These are phyloP conservation scores for Pleurotus djamor DNA, from an alignment of 768 basidiomycete species.

Conservation along the genomic window DNA sequence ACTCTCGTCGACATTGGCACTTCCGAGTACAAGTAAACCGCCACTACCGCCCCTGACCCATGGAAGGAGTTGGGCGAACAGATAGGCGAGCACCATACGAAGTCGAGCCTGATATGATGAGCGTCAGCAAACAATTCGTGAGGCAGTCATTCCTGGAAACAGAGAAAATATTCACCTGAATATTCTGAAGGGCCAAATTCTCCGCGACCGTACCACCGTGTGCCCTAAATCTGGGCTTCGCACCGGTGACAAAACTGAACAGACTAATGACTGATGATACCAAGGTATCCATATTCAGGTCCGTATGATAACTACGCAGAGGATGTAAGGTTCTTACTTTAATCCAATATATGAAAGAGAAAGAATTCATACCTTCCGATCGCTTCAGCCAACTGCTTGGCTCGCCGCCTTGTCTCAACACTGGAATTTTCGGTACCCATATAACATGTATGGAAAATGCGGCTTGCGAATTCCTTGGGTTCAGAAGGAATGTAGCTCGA, in stretches of 20 bases:
- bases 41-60: slow-evolving; percentile 86
- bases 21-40: slow-evolving; percentile 92
- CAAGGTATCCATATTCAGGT: slow-evolving; percentile 93
- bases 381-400: slow-evolving; percentile 81
- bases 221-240: slow-evolving; percentile 64
- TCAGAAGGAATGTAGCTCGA: slow-evolving; percentile 86
- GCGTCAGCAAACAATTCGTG: neutral
- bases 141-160: neutral
- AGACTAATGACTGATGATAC: slow-evolving; percentile 83
- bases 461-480: slow-evolving; percentile 78
- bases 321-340: neutral
- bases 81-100: slow-evolving; percentile 91
- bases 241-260: slow-evolving; percentile 77
- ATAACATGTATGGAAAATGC: slow-evolving; percentile 97
- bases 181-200: slow-evolving; percentile 97
- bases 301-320: slow-evolving; percentile 81
- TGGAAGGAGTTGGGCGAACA: slow-evolving; percentile 93
- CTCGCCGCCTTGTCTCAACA: slow-evolving; percentile 78
- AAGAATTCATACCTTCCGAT: slow-evolving; percentile 73
- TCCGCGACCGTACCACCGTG: slow-evolving; percentile 88
- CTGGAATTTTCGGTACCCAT: slow-evolving; percentile 99
- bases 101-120: slow-evolving; percentile 64
- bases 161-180: slow-evolving; percentile 56
- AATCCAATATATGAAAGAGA: neutral
- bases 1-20: slow-evolving; percentile 98